Base-by-base conservation (phyloP, 192 early-diverging fungal species). In the Thamnidium elegans region DNA sequence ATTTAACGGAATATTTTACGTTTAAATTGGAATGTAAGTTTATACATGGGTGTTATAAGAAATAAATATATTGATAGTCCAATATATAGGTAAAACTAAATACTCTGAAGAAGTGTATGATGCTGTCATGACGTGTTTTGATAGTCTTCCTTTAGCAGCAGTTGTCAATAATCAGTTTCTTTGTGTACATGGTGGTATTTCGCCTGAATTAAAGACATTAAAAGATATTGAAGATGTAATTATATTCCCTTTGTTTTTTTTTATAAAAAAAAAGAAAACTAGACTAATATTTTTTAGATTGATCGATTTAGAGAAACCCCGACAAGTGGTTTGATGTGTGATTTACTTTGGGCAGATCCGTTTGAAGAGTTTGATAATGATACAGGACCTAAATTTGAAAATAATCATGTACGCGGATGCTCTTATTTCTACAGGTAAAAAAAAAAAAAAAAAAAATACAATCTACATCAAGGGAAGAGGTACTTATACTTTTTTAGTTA, bases 1-100 rank as follows among this genome's bases (percentile, higher is more conserved):
- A 94, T 74, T 94, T 99, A 92, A 98, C 98, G 78, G 90, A 94
- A 73, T 89, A 95, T 55, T 99, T 98, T 72, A 96, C 96, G 17
- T 98, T 99, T 51, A 96, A 99, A 76, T 89, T 94, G 50, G 91
- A 89, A 67, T 85, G 87, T 72, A 96, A 99, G 82, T 96, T 89
- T 76, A 26, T 26, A 26, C 26, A 26, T 2, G 26, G 26, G 26
- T 26, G 26, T 26, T 3, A 85, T 79, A 53, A 88, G 90, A 2
- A 3, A 26, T 26, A 26, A 26, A 26, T 26, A 26, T 26, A 26
- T 23, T 31, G 31, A n/a, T 15, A 48, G 20, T 46, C 5, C 7
- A 21, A 58, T 14, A 36, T 14, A 7, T 21, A 51, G 21, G 46
- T 42, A 17, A 55, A 63, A 93, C 95, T 73, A 97, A 97, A 75